Base-by-base conservation (phyloP, 1,284 basidiomycete genomes). In the Mycena sp. region DNA sequence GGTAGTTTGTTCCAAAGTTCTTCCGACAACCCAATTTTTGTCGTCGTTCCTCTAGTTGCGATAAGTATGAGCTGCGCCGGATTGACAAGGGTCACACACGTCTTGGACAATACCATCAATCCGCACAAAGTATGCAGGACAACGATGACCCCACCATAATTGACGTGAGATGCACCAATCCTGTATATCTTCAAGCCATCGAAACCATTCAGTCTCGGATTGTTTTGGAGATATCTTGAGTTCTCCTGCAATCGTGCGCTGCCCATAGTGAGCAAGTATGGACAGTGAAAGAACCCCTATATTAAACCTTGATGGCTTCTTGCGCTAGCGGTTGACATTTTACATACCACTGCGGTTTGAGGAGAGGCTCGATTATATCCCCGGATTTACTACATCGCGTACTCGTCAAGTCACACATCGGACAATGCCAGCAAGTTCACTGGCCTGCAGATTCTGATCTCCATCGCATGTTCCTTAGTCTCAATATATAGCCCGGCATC, bases 281-380 rank as follows among this genome's bases (percentile, higher is more conserved):
- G 16, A 16, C 17, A 16, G 26, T 7, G 12, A 16, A 41, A 26
- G 37, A 45, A n/a, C 49, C 10, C 2, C 49, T 41, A 35, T 35
- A 14, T 45, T 50, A 35, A 29, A 93, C 94, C 82, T 90, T 89
- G 74, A 98, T 86, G 16, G 93, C 94, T 70, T 96, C 94, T 65
- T 96, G 91, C 0, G 97, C 96, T 57, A 99, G 84, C 1, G 93
- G 93, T 76, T 94, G 90, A 83, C 95, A 98, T 78, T 92, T 90
- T 50, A 99, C 93, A 96, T 96, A 99, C 98, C 98, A 99, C 76
- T 99, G 98, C 0, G 98, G 98, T 80, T 99, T 99, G 74, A 99
- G 85, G 37, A 99, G 83, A 6, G 94, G 93, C 78, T 99, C 98
- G 70, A 99, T 98, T 56, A 99, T 80, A 76, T 99, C 98, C 3